phyloP scores from a whole-genome alignment of 2,329 filamentous ascomycete genomes.

The Periglandula ipomoeae region DNA sequence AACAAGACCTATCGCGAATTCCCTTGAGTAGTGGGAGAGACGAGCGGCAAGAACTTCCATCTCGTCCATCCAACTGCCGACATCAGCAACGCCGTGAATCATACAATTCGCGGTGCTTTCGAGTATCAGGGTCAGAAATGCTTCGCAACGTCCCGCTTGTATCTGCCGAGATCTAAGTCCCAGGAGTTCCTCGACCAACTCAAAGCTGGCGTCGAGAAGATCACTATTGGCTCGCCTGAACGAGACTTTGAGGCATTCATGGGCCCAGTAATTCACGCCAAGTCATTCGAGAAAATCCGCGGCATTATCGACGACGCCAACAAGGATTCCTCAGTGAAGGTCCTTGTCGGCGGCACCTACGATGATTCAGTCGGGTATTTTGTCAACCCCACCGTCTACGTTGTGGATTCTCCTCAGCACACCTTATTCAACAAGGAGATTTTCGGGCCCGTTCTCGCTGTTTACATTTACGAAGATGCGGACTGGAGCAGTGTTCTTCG shows the following conservation, averaged over 20 bases:
- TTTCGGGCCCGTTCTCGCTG: constrained; percentile 37
- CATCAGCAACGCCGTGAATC: constrained; percentile 33
- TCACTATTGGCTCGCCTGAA: not conserved
- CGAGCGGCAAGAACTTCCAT: constrained; percentile 45
- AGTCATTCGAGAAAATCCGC: constrained; percentile 35
- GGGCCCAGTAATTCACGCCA: constrained; percentile 39
- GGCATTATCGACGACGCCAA: constrained; percentile 35
- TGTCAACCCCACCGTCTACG: constrained; percentile 38
- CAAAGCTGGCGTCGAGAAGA: constrained; percentile 15
- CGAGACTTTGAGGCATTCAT: constrained; percentile 29
- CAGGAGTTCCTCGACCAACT: constrained; percentile 19
- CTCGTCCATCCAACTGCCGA: constrained; percentile 38
- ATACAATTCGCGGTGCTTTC: constrained; percentile 38
- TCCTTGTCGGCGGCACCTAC: constrained; percentile 35
- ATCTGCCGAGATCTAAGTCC: constrained; percentile 40
- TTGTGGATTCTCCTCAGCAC: constrained; percentile 30
- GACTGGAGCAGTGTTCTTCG: constrained; percentile 25
- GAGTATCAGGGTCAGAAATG: constrained; percentile 45
- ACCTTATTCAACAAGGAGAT: constrained; percentile 36
- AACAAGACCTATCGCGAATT: constrained; percentile 24
- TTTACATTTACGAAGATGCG: constrained; percentile 38
- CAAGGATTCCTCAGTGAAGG: constrained; percentile 30
- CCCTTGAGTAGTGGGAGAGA: constrained; percentile 41
- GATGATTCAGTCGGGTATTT: constrained; percentile 34
- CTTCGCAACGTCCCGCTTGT: constrained; percentile 41